phyloP scores from a whole-genome alignment of 1,284 basidiomycete genomes.

The Jaminaea rosea region DNA sequence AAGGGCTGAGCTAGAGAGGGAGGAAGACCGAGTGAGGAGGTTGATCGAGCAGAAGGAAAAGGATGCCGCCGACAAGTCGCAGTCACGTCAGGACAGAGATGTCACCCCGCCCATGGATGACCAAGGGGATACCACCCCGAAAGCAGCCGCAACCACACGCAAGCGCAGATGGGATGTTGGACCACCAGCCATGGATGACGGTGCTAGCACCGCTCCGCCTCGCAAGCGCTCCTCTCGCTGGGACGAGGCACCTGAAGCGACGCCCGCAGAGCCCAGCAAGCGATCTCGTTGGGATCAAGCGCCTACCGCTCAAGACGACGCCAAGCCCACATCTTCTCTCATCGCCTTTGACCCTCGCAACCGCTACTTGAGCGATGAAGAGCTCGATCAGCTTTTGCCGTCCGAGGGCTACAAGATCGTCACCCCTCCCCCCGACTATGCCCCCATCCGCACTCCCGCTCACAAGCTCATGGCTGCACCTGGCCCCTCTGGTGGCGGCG shows the following conservation, averaged over 20 bases:
- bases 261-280: conserved; percentile 55
- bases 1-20: conserved; percentile 78
- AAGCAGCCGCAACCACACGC: conserved; percentile 54
- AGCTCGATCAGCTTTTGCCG: conserved; percentile 83
- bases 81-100: conserved; percentile 43
- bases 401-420: conserved; percentile 81
- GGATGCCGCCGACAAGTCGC: conserved; percentile 58
- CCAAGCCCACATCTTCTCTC: not conserved
- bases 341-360: conserved; percentile 69
- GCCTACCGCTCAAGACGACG: conserved; percentile 43
- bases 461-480: conserved; percentile 59
- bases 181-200: conserved; percentile 54
- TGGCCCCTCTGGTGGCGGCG: conserved; percentile 58
- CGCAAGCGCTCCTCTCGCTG: conserved; percentile 88
- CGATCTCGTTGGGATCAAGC: conserved; percentile 96
- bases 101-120: conserved; percentile 20
- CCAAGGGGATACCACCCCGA: conserved; percentile 51
- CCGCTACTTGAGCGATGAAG: conserved; percentile 86
- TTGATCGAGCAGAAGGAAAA: conserved; percentile 75
- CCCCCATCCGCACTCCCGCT: conserved; percentile 64
- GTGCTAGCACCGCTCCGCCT: conserved; percentile 44
- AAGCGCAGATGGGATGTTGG: conserved; percentile 80
- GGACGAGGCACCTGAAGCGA: conserved; percentile 69
- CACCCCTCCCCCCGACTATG: conserved; percentile 86
- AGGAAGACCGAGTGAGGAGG: conserved; percentile 73